phyloP scores from a whole-genome alignment of 1,139 yeast species.

The Lodderomyces parapsilosis region DNA sequence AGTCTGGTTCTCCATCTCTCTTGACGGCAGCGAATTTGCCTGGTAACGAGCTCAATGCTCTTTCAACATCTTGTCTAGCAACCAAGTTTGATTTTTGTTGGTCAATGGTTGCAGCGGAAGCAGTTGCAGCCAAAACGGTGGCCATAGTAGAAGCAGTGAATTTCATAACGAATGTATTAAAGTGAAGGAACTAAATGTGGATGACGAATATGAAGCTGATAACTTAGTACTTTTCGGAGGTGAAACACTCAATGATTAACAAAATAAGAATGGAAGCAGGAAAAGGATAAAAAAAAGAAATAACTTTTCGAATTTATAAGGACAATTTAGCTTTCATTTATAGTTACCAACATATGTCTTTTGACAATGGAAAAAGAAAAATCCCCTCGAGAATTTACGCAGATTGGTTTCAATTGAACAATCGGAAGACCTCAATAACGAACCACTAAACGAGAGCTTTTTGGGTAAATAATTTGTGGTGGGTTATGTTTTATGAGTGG shows the following conservation, averaged over 20 bases:
- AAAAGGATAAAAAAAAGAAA: not conserved
- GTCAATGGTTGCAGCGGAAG: conserved; percentile 21
- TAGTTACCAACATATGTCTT: not conserved
- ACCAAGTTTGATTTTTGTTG: conserved; percentile 7
- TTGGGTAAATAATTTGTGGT: not conserved
- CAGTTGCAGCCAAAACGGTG: conserved; percentile 23
- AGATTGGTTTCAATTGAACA: not conserved
- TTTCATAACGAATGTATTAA: conserved; percentile 23
- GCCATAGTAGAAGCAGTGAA: conserved; percentile 29
- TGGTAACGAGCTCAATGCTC: conserved; percentile 2
- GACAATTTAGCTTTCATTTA: conserved; percentile 1
- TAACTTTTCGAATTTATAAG: not conserved
- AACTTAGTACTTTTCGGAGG: too few species aligned
- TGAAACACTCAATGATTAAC: not conserved
- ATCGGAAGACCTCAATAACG: not conserved
- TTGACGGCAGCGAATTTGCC: conserved; percentile 5
- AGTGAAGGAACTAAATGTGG: not conserved
- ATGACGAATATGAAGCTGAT: not conserved
- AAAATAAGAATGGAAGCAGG: not conserved
- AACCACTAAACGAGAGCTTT: not conserved
- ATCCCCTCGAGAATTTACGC: conserved; percentile 1
- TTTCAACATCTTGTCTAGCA: conserved; percentile 5
- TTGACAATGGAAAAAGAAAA: not conserved
- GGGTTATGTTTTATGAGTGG: not conserved
- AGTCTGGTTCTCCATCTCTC: conserved; percentile 14